A percentile compares a stretch with the other conserved stretches of the same genome.
phyloP scores from a whole-genome alignment of 305 asterid genomes.

The Fraxinus velutina region DNA sequence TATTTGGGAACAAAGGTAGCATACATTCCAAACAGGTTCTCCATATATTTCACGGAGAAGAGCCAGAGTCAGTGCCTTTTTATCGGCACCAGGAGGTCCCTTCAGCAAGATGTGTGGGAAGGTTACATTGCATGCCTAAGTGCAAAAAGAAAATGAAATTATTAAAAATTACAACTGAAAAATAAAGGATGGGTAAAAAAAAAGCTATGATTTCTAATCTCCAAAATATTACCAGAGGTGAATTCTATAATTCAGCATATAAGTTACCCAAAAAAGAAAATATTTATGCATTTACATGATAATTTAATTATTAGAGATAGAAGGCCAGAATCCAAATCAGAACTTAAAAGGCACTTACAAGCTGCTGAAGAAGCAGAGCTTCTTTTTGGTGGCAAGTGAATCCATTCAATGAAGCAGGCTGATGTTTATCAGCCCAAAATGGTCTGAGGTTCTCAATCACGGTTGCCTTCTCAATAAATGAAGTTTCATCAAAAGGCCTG shows the following conservation, averaged over 20 bases:
- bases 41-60: constrained; percentile 72
- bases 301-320: not conserved
- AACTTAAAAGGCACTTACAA: constrained; percentile 39
- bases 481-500: constrained; percentile 57
- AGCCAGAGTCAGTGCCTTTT: constrained; percentile 67
- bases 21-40: constrained; percentile 60
- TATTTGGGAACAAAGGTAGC: constrained; percentile 15
- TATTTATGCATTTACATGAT: not conserved
- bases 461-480: constrained; percentile 59
- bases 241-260: not conserved
- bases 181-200: not conserved
- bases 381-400: constrained; percentile 71
- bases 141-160: constrained; percentile 5
- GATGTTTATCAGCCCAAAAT: constrained; percentile 82
- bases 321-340: not conserved
- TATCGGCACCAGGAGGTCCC: constrained; percentile 77
- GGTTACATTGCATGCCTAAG: constrained; percentile 47
- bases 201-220: not conserved
- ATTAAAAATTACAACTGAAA: not conserved
- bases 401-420: constrained; percentile 50
- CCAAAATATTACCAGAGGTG: not conserved
- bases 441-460: constrained; percentile 68
- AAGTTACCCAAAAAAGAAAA: not conserved
- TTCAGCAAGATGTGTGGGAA: constrained; percentile 64
- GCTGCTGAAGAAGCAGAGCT: constrained; percentile 59